These are phyloP conservation scores for Acanthamoeba pearcei DNA, from an alignment of 208 protist species.

Conservation along the genomic window DNA sequence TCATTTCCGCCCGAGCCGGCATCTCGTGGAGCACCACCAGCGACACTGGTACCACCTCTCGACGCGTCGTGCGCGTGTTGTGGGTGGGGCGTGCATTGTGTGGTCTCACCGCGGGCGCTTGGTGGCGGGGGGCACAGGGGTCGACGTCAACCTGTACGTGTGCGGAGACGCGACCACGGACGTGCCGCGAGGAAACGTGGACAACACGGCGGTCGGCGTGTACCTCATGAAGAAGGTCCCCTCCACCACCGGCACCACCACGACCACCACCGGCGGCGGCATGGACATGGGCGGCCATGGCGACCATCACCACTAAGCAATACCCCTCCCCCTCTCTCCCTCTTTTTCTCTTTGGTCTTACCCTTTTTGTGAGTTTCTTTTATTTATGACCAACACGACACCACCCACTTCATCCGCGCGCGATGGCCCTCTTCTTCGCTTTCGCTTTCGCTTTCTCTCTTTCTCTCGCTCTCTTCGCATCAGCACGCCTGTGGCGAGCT, in stretches of 20 bases:
- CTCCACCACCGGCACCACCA: neutral
- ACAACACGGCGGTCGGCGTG: conserved; percentile 36
- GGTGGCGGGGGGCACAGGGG: neutral
- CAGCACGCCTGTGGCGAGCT: neutral
- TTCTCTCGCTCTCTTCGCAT: no score
- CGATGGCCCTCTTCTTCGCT: no score
- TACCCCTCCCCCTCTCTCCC: neutral
- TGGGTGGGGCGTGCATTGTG: neutral
- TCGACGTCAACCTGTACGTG: conserved; percentile 26
- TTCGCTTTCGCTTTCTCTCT: no score
- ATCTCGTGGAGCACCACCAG: neutral
- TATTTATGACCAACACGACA: neutral
- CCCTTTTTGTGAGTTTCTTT: neutral
- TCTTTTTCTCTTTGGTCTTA: neutral
- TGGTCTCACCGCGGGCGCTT: neutral
- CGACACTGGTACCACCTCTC: neutral
- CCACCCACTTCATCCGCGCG: neutral
- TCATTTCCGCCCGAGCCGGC: neutral
- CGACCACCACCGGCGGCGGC: neutral
- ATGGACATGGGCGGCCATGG: conserved; percentile 3
- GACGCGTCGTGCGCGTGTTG: neutral
- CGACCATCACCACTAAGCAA: neutral
- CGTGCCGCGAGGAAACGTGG: conserved; percentile 36
- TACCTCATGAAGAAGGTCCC: conserved; percentile 59
- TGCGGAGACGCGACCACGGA: conserved; percentile 35